Evolutionary conservation across 225 moss, liverwort and hornwort species (phyloP).

Genomic region (Neckera pumila): DNA sequence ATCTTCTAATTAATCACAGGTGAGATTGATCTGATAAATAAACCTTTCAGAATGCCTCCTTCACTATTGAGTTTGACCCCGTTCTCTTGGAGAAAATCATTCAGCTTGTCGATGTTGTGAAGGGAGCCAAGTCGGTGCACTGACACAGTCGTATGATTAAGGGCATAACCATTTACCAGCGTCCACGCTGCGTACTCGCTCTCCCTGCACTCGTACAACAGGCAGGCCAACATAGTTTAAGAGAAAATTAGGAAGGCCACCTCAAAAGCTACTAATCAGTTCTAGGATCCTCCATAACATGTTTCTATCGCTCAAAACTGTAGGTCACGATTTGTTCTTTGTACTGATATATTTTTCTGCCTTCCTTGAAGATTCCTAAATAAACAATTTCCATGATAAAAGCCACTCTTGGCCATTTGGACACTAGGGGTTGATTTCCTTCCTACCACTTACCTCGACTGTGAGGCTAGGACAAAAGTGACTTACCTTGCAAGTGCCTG

Average conservation of each 20-base stretch:
- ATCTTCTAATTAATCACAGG: background rate
- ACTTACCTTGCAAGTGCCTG: slow-evolving; percentile 71
- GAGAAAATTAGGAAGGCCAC: background rate
- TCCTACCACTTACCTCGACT: background rate
- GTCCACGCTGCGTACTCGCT: slow-evolving; percentile 99
- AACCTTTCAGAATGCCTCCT: slow-evolving; percentile 91
- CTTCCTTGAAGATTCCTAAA: background rate
- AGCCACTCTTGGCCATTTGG: background rate
- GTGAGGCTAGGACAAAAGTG: background rate
- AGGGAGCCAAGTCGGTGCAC: slow-evolving; percentile 77
- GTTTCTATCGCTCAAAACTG: background rate
- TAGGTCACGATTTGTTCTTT: background rate
- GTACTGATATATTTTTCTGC: background rate
- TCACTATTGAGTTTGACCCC: slow-evolving; percentile 86
- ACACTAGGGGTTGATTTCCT: background rate
- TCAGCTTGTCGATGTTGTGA: slow-evolving; percentile 55
- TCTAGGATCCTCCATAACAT: background rate
- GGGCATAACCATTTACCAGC: slow-evolving; percentile 81
- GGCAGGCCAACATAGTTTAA: background rate
- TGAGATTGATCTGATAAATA: background rate
- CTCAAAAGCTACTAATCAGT: background rate
- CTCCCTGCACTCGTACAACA: slow-evolving; percentile 39
- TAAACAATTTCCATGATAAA: background rate
- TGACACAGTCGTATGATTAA: slow-evolving; percentile 92
- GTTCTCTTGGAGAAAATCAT: slow-evolving; percentile 65